Conservation (phyloP, 1,284 basidiomycete species). For the Coriolopsis trogii region DNA sequence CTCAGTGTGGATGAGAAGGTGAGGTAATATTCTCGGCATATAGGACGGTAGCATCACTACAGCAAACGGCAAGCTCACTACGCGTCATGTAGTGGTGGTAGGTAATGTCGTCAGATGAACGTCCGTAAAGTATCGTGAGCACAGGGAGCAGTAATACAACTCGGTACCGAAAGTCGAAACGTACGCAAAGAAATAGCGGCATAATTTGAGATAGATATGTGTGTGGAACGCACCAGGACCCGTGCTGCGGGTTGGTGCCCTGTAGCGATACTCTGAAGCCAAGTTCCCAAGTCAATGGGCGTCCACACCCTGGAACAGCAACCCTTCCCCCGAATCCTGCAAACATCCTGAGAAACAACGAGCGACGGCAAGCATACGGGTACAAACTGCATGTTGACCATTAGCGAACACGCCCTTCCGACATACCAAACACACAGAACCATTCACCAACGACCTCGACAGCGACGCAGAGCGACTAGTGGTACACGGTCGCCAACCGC, state of each 20-base stretch:
- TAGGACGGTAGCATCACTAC: constrained; percentile 1
- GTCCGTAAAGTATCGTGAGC: constrained; percentile 7
- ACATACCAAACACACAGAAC: background rate
- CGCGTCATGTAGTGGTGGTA: background rate
- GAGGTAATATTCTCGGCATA: background rate
- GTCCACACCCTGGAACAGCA: background rate
- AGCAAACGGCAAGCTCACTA: background rate
- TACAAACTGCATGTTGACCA: constrained; percentile 7
- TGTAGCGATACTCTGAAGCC: no score
- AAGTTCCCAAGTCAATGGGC: no score
- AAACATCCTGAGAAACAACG: background rate
- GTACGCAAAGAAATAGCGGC: background rate
- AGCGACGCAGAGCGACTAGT: background rate
- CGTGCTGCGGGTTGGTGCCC: no score
- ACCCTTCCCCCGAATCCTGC: background rate
- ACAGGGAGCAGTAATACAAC: constrained; percentile 1
- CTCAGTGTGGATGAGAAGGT: background rate
- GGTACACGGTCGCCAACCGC: constrained; percentile 17
- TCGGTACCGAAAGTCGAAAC: background rate
- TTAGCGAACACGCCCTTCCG: no score
- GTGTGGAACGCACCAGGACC: background rate
- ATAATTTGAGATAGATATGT: constrained; percentile 18
- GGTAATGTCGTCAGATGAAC: background rate
- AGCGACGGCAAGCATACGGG: constrained; percentile 10
- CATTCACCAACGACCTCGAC: constrained; percentile 3